phyloP scores from a whole-genome alignment of 768 basidiomycete species.

The Termitomyces sp. region DNA sequence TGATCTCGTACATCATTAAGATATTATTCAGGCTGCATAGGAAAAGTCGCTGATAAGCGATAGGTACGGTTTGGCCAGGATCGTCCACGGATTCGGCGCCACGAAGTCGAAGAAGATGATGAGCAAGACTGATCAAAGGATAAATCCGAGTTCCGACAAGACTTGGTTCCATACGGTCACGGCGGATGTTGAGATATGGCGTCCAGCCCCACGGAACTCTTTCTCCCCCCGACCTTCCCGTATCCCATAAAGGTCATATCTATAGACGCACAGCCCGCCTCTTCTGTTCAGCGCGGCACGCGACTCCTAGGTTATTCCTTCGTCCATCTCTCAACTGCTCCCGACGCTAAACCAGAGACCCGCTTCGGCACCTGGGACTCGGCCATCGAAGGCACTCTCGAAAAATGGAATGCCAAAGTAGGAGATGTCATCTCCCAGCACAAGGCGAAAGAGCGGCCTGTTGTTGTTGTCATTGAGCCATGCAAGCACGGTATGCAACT shows the following conservation, averaged over 20 bases:
- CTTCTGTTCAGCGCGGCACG: conserved; percentile 61
- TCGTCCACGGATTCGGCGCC: not conserved
- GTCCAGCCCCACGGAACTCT: conserved; percentile 68
- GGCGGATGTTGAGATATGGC: conserved; percentile 33
- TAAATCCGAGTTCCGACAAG: conserved; percentile 24
- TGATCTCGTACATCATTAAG: not conserved
- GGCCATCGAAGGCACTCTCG: conserved; percentile 75
- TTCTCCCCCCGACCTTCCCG: conserved; percentile 73
- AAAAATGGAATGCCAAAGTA: conserved; percentile 62
- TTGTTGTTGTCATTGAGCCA: conserved; percentile 76
- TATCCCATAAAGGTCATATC: conserved; percentile 84
- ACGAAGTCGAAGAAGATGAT: not conserved
- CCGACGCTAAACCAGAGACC: conserved; percentile 52
- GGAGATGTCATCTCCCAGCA: conserved; percentile 63
- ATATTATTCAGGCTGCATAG: not conserved
- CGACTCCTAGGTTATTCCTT: conserved; percentile 85
- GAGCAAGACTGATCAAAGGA: not conserved
- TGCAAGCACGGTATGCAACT: conserved; percentile 96
- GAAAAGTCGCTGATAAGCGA: not conserved
- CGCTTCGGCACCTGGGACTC: conserved; percentile 92
- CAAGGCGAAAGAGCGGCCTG: conserved; percentile 56
- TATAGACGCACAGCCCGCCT: conserved; percentile 46
- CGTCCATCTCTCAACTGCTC: conserved; percentile 45
- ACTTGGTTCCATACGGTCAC: conserved; percentile 20
- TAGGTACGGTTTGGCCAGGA: not conserved